phyloP scores from a whole-genome alignment of 2,329 filamentous ascomycete genomes.

The Ceratocystis papillata region DNA sequence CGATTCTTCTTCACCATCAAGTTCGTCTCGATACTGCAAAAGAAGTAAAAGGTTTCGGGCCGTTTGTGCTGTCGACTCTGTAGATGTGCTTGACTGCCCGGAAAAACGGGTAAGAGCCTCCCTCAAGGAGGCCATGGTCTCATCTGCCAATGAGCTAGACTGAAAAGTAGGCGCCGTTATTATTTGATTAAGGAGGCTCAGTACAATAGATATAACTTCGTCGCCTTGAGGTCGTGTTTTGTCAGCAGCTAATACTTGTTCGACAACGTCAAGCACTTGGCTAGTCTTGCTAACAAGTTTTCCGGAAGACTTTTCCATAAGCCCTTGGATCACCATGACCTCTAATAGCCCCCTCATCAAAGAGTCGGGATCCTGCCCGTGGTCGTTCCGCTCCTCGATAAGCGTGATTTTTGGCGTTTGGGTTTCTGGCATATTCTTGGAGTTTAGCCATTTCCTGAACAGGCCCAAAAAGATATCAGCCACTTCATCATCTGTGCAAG shows the following conservation, averaged over 20 bases:
- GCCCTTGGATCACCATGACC: conserved; percentile 51
- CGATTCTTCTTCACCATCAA: conserved; percentile 38
- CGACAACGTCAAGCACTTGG: conserved; percentile 53
- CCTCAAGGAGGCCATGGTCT: conserved; percentile 39
- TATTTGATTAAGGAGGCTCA: conserved; percentile 52
- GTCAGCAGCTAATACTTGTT: conserved; percentile 46
- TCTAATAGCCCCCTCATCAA: conserved; percentile 43
- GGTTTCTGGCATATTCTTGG: conserved; percentile 25
- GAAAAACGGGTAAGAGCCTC: conserved; percentile 39
- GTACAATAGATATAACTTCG: conserved; percentile 42
- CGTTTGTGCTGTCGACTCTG: conserved; percentile 31
- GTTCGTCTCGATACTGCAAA: conserved; percentile 44
- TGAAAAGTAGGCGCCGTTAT: conserved; percentile 48
- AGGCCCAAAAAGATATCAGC: conserved; percentile 51
- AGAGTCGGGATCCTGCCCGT: conserved; percentile 28
- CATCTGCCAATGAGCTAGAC: conserved; percentile 37
- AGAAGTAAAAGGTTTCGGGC: conserved; percentile 47
- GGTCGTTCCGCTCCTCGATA: conserved; percentile 29
- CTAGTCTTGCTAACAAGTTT: conserved; percentile 53
- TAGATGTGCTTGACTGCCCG: conserved; percentile 1
- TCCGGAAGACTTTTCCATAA: conserved; percentile 53
- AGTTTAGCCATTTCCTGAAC: conserved; percentile 47
- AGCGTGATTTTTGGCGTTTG: conserved; percentile 29
- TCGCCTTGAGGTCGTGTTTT: conserved; percentile 36
- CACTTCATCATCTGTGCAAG: conserved; percentile 45